These are phyloP conservation scores for Tylopilus intermedius DNA, from an alignment of 768 basidiomycete genomes.

Conservation along the genomic window DNA sequence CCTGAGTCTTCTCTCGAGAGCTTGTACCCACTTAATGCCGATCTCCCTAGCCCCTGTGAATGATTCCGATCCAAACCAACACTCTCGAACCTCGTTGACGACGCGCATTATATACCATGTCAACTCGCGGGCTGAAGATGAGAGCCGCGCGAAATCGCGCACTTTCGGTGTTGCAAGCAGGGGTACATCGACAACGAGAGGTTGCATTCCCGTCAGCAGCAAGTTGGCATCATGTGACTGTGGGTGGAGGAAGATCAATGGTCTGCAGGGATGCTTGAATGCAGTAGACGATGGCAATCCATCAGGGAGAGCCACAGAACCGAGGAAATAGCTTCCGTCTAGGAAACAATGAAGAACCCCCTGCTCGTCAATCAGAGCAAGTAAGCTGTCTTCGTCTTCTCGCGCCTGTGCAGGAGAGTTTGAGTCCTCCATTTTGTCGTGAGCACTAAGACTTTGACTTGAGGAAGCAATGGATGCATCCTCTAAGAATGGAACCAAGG, in stretches of 20 bases:
- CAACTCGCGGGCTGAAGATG: conserved; percentile 66
- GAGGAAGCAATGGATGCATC: conserved; percentile 58
- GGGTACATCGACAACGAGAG: conserved; percentile 49
- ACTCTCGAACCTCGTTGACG: conserved; percentile 63
- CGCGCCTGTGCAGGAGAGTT: conserved; percentile 29
- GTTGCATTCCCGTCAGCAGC: conserved; percentile 30
- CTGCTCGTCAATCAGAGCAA: conserved; percentile 53
- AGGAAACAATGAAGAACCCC: conserved; percentile 63
- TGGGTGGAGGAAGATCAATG: conserved; percentile 49
- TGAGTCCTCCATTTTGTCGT: conserved; percentile 26
- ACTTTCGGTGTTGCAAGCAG: conserved; percentile 51
- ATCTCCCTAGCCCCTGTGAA: conserved; percentile 64
- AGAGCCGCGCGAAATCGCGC: conserved; percentile 67
- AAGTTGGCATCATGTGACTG: conserved; percentile 25
- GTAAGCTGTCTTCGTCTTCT: conserved; percentile 60
- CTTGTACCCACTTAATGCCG: conserved; percentile 68
- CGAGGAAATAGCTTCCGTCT: conserved; percentile 73
- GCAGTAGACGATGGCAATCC: conserved; percentile 26
- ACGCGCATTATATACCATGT: conserved; percentile 67
- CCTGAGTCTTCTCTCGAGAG: conserved; percentile 58
- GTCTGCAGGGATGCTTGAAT: conserved; percentile 42
- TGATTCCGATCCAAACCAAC: conserved; percentile 70
- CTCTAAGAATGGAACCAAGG: conserved; percentile 48
- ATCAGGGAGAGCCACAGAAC: conserved; percentile 39
- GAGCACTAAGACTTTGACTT: conserved; percentile 29